phyloP scores from a whole-genome alignment of 176 grass and related monocot genomes.

The Paspalum vaginatum region DNA sequence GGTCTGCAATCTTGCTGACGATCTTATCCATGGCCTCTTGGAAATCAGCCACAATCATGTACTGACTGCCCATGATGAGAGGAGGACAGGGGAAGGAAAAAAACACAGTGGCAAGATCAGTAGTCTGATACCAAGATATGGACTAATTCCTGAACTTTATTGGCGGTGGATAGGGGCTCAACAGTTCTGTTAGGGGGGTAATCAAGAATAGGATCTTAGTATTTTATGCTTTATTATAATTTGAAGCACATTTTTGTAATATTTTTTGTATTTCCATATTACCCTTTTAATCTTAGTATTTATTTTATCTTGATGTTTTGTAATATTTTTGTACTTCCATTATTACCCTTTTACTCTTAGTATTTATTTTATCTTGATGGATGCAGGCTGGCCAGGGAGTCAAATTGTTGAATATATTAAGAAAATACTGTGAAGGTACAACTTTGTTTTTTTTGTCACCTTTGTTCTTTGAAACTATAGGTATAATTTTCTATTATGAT shows the following conservation, averaged over 20 bases:
- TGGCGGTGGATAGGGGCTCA: too few relatives aligned
- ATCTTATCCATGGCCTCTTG: too few relatives aligned
- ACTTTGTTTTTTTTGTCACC: not conserved
- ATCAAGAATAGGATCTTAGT: too few relatives aligned
- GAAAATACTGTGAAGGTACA: slow-evolving; percentile 98
- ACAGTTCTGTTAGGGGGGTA: too few relatives aligned
- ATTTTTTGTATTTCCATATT: not conserved
- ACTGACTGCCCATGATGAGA: too few relatives aligned
- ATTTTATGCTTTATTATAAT: too few relatives aligned
- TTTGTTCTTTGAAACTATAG: not conserved
- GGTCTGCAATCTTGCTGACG: too few relatives aligned
- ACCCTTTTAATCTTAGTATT: slow-evolving; percentile 13
- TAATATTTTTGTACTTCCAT: not conserved
- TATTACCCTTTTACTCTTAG: slow-evolving; percentile 10
- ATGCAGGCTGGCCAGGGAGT: slow-evolving; percentile 79
- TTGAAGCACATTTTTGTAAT: not conserved
- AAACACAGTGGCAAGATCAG: too few relatives aligned
- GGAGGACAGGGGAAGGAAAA: too few relatives aligned
- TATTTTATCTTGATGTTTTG: slow-evolving; percentile 28
- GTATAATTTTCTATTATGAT: slow-evolving; percentile 1
- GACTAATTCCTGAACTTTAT: too few relatives aligned
- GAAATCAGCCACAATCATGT: too few relatives aligned
- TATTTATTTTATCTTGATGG: slow-evolving; percentile 30
- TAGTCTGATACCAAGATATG: too few relatives aligned
- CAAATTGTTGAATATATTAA: slow-evolving; percentile 84